A percentile compares a stretch with the other conserved stretches of the same genome.
These are phyloP conservation scores for Colletotrichum viniferum DNA, from an alignment of 2,329 filamentous ascomycete genomes.

Conservation along the genomic window DNA sequence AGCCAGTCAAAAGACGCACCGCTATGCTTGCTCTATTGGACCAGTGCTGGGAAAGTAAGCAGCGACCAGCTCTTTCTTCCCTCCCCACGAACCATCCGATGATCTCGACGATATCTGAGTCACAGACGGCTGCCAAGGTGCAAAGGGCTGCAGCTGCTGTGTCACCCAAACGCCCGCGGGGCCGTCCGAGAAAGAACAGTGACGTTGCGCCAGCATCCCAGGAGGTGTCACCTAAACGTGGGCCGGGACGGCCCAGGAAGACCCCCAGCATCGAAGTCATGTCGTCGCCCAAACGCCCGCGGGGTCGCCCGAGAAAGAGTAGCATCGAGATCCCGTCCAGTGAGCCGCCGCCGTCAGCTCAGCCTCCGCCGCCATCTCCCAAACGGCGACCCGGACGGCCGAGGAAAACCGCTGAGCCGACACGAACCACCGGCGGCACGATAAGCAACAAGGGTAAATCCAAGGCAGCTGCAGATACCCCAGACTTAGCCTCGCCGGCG, in stretches of 20 bases:
- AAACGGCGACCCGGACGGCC: background rate
- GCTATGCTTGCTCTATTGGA: conserved; percentile 74
- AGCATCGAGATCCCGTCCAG: conserved; percentile 17
- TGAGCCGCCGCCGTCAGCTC: conserved; percentile 39
- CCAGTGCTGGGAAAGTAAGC: conserved; percentile 72
- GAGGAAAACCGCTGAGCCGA: background rate
- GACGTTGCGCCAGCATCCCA: conserved; percentile 8
- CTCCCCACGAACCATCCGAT: conserved; percentile 21
- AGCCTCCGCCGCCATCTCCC: conserved; percentile 25
- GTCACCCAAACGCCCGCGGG: conserved; percentile 40
- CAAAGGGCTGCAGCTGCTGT: conserved; percentile 17
- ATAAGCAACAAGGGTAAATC: background rate
- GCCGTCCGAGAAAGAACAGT: conserved; percentile 38
- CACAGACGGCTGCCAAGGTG: background rate
- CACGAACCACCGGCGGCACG: background rate
- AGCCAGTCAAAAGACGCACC: conserved; percentile 68
- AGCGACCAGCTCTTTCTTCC: conserved; percentile 26
- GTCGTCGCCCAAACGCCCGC: conserved; percentile 26
- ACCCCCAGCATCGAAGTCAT: background rate
- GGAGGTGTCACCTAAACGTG: conserved; percentile 38
- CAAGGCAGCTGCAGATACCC: conserved; percentile 4
- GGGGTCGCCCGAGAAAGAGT: conserved; percentile 46
- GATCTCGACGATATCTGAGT: conserved; percentile 2
- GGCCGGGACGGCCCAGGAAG: conserved; percentile 42
- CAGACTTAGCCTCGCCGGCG: conserved; percentile 20